Conservation (phyloP, 2,329 filamentous ascomycete species). For the Trichothecium roseum region DNA sequence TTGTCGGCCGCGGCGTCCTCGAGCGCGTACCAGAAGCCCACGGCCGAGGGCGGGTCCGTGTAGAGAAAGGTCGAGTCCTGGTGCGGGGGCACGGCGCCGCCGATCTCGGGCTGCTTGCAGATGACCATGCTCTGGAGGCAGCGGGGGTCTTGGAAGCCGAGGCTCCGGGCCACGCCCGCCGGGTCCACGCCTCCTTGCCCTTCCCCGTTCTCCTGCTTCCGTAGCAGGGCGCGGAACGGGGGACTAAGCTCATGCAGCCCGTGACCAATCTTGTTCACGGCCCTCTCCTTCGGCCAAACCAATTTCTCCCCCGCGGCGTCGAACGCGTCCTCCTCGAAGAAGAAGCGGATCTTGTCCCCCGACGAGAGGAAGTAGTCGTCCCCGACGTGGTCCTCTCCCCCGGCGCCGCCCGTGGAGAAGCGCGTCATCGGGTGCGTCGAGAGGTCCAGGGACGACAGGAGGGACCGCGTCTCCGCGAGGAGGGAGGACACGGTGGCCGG, state of each 20-base stretch:
- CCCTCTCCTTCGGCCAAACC: constrained; percentile 66
- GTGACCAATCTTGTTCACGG: constrained; percentile 86
- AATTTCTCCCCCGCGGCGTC: constrained; percentile 47
- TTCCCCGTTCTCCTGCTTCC: constrained; percentile 33
- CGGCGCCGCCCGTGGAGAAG: constrained; percentile 87
- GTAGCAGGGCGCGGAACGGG: constrained; percentile 51
- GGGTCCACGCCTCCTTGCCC: constrained; percentile 27
- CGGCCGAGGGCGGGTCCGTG: constrained; percentile 76
- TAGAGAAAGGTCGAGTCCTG: constrained; percentile 92
- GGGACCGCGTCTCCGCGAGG: constrained; percentile 60
- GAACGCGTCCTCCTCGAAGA: constrained; percentile 95
- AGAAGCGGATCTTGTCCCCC: constrained; percentile 89
- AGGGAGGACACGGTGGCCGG: constrained; percentile 55
- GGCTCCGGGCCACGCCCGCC: constrained; percentile 53
- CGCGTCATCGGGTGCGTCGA: constrained; percentile 81
- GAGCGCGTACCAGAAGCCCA: constrained; percentile 95
- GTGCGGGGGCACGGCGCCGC: constrained; percentile 80
- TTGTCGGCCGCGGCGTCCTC: constrained; percentile 84
- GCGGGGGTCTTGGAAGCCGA: constrained; percentile 68
- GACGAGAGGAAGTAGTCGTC: constrained; percentile 89
- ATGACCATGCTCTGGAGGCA: constrained; percentile 94
- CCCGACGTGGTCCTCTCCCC: constrained; percentile 66
- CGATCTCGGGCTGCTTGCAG: constrained; percentile 95
- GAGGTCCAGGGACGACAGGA: constrained; percentile 71
- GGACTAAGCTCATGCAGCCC: constrained; percentile 59